Evolutionary conservation across 495 filamentous ascomycete species (phyloP).

Genomic region (Hyaloscypha variabilis): DNA sequence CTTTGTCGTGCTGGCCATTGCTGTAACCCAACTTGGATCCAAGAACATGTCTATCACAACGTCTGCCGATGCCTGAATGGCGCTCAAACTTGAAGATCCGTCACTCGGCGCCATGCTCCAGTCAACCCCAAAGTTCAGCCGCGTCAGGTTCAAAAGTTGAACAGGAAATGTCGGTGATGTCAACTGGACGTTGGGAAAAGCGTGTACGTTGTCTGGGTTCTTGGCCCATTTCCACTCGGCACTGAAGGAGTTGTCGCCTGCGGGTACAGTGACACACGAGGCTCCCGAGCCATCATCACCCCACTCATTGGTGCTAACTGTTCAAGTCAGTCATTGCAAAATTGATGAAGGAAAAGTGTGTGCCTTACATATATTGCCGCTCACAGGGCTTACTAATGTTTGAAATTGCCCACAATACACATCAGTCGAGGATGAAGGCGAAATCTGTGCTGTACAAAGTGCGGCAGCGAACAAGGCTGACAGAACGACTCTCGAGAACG

Average conservation of each 20-base stretch:
- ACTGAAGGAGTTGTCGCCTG: conserved; percentile 1
- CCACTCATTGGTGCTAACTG: conserved; percentile 19
- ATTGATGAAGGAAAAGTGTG: neutral
- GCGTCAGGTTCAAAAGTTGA: conserved; percentile 5
- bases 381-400: neutral
- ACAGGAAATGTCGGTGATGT: neutral
- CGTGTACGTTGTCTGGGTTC: conserved; percentile 8
- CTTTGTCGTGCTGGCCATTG: conserved; percentile 6
- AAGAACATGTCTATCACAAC: conserved; percentile 27
- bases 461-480: neutral
- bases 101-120: conserved; percentile 16
- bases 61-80: neutral
- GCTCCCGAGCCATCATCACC: conserved; percentile 16
- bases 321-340: neutral
- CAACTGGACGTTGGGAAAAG: conserved; percentile 19
- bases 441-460: neutral
- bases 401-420: neutral
- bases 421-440: neutral
- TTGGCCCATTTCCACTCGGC: conserved; percentile 21
- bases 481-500: neutral
- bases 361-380: neutral
- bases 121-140: neutral
- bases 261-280: conserved; percentile 7
- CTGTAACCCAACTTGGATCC: conserved; percentile 13
- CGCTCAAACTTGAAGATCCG: neutral